These are phyloP conservation scores for Selaginella tamariscina DNA, from an alignment of 75 land plant genomes.

Conservation along the genomic window DNA sequence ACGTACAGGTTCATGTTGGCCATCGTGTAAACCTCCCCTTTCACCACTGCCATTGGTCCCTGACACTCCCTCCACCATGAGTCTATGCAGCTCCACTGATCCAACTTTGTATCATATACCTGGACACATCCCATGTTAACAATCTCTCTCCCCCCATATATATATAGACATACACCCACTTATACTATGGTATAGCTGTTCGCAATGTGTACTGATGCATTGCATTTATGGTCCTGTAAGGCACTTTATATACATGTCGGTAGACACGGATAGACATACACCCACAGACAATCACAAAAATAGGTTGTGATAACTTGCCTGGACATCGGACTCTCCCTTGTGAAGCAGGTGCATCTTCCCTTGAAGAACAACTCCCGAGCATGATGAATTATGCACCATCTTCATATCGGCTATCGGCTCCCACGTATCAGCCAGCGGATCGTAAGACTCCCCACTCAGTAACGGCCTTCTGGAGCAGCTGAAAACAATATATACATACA, in stretches of 20 bases:
- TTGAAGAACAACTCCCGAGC: constrained; percentile 56
- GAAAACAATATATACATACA: too few relatives aligned
- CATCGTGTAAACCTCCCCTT: constrained; percentile 53
- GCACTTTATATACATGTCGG: too few relatives aligned
- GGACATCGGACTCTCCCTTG: constrained; percentile 52
- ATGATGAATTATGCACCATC: constrained; percentile 59
- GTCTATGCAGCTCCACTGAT: not conserved
- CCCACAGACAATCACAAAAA: too few relatives aligned
- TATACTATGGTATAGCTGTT: too few relatives aligned
- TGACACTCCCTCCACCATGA: not conserved
- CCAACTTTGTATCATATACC: not conserved
- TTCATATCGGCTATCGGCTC: constrained; percentile 55
- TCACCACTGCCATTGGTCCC: constrained; percentile 79
- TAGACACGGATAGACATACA: too few relatives aligned
- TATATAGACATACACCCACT: too few relatives aligned
- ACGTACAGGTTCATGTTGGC: constrained; percentile 50
- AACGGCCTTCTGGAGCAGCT: constrained; percentile 47
- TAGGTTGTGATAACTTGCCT: constrained; percentile 57
- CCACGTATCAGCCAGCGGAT: constrained; percentile 63
- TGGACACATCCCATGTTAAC: too few relatives aligned
- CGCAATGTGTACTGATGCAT: too few relatives aligned
- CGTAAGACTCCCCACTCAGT: constrained; percentile 63
- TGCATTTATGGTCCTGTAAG: too few relatives aligned
- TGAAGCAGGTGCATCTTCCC: constrained; percentile 75
- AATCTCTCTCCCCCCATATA: too few relatives aligned